Base-by-base conservation (phyloP, 768 basidiomycete species). In the Boletus rufocinnamomeus region DNA sequence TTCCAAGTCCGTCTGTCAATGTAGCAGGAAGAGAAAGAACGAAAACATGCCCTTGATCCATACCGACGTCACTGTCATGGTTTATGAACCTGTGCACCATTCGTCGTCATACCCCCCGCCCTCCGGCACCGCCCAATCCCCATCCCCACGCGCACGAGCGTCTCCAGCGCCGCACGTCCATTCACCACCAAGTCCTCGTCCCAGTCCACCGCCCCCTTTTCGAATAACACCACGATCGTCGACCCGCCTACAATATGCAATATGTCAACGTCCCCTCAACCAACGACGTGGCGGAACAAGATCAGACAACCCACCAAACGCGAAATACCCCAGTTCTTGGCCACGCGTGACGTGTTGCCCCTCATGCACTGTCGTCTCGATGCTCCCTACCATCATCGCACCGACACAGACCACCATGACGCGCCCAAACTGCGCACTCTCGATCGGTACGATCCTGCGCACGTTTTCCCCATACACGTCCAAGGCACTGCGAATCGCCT, bases 381-480 rank as follows among this genome's bases (percentile, higher is more conserved):
- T 98, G 59, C 87, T 92, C 11, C 91, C 94, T 14, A 91, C 95
- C 91, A 94, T 93, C 93, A 95, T 95, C 8, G 93, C 93, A 25
- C 94, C 94, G 9, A 95, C 79, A 63, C 93, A 94, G 2, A 96
- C 93, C 2, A 86, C 88, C 86, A 96, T 93, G 23, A 98, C 94
- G 0, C 86, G 81, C 3, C 96, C 96, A 69, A 97, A 98, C 47
- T 88, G 84, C 0, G 88, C 86, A 59, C 87, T 93, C 61, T 96
- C 87, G 54, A 98, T 95, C 2, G 92, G 91, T 8, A 96, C 90
- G 35, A 99, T 86, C 78, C 94, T 94, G 27, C 97, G 80, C 6
- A 81, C 89, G 65, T 99, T 99, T 75, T 98, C 95, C 21, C 94
- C 93, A 66, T 95, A 98, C 13, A 98, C 93, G 62, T 97, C 93